Evolutionary conservation across 2,329 filamentous ascomycete genomes (phyloP).

Genomic region (Aspergillus tanneri): DNA sequence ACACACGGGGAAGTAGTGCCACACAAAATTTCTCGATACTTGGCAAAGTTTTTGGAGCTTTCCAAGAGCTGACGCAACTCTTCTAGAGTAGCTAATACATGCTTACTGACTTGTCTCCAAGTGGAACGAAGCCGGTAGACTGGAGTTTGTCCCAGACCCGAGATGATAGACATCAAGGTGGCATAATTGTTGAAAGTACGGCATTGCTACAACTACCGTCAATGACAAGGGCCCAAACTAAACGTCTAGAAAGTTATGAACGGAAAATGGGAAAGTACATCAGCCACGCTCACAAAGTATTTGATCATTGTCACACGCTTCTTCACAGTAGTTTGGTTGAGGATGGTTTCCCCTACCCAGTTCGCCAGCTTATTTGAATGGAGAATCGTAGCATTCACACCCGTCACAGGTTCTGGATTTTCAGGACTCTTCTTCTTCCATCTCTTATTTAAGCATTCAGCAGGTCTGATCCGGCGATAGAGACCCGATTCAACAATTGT

Average conservation of each 20-base stretch:
- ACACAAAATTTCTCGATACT: conserved; percentile 67
- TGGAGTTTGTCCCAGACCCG: conserved; percentile 83
- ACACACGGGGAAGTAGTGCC: conserved; percentile 89
- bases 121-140: conserved; percentile 88
- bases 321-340: conserved; percentile 86
- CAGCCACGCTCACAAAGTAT: conserved; percentile 88
- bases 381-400: conserved; percentile 88
- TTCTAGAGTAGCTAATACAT: conserved; percentile 72
- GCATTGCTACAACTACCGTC: conserved; percentile 65
- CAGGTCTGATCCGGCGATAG: conserved; percentile 86
- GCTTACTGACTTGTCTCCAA: conserved; percentile 84
- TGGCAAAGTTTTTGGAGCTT: conserved; percentile 80
- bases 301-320: conserved; percentile 92
- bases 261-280: conserved; percentile 54
- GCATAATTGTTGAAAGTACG: conserved; percentile 89
- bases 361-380: conserved; percentile 97
- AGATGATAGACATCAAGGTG: conserved; percentile 90
- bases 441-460: conserved; percentile 90
- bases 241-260: neutral
- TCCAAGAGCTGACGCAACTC: conserved; percentile 87
- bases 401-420: conserved; percentile 74
- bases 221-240: neutral
- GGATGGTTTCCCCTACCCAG: conserved; percentile 95
- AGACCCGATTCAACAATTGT: conserved; percentile 90
- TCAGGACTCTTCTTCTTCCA: conserved; percentile 81